A percentile compares a stretch with the other conserved stretches of the same genome.
Evolutionary conservation across 1,284 basidiomycete genomes (phyloP).

Genomic region (Austropuccinia psidii): DNA sequence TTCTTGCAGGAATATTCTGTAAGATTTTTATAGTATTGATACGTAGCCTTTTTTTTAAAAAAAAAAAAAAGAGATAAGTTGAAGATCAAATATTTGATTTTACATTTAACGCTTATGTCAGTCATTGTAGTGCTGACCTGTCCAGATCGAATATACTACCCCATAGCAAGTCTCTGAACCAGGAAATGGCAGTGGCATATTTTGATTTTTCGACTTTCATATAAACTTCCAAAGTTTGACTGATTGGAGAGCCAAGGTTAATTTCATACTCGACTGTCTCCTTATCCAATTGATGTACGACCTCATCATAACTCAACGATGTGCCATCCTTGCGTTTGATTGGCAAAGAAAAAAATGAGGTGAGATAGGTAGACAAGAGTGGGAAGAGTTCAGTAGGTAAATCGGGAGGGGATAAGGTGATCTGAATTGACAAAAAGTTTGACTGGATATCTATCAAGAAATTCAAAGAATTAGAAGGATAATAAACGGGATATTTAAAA

Average conservation of each 20-base stretch:
- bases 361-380: conserved; percentile 72
- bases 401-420: conserved; percentile 59
- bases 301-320: conserved; percentile 72
- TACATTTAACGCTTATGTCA: neutral
- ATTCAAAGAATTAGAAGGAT: neutral
- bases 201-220: conserved; percentile 74
- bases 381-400: conserved; percentile 43
- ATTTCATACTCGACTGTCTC: conserved; percentile 83
- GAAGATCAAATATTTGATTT: neutral
- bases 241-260: conserved; percentile 64
- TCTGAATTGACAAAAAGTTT: conserved; percentile 66
- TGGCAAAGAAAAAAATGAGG: conserved; percentile 82
- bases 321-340: conserved; percentile 65
- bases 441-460: conserved; percentile 55
- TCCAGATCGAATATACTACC: conserved; percentile 74
- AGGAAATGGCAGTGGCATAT: conserved; percentile 74
- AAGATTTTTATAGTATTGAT: conserved; percentile 81
- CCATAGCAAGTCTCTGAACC: conserved; percentile 84
- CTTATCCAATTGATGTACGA: conserved; percentile 80
- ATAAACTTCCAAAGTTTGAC: conserved; percentile 66
- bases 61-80: conserved; percentile 35
- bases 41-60: conserved; percentile 57
- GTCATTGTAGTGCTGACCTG: conserved; percentile 52
- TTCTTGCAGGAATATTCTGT: conserved; percentile 85
- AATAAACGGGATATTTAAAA: neutral